Evolutionary conservation across 2,329 filamentous ascomycete species (phyloP), one percentile per base, ranked within the genome.

Genomic region (Penicillium sp.): DNA sequence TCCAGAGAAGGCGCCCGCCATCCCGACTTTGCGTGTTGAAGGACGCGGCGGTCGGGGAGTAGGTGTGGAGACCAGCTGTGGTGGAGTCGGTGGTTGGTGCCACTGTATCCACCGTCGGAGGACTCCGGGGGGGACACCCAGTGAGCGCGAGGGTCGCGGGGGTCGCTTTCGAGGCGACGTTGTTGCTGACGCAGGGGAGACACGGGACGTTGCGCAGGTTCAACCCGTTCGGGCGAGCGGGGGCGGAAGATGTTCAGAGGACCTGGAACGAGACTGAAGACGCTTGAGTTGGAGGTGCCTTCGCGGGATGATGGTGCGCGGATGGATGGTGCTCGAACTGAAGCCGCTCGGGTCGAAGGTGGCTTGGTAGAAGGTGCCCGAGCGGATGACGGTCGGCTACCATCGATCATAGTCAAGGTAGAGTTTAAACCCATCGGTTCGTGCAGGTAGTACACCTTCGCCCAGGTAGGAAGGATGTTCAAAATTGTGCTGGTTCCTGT

Each of bases 1-100:
- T 86, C 84, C 21, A 89, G 76, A 1, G 86, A 87, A 1, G 91
- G 91, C 1, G 90, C 86, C 56, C 86, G 84, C 89, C 90, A 94
- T 2, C 38, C 14, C 86, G 79, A 66, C 83, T 88, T 75, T 55
- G 62, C 72, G 61, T 78, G 83, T 55, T 78, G 74, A 51, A 79
- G 78, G 43, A 83, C 79, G 14, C 86, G 79, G 54, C 83, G 81
- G 67, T 92, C 88, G 11, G 79, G 77, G 47, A 82, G 81, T 29
- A 92, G 75, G 72, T 92, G 89, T 9, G 89, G 89, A 3, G 88
- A 91, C 86, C 88, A 91, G 59, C 89, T 80, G 60, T 70, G 84
- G 81, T 36, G 86, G 83, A 49, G 80, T 78, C 69, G 67, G 47
- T 71, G 61, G 13, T 70, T 70, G 7, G 75, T 71, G 4, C 67